Conservation (phyloP, 495 filamentous ascomycete genomes). For the Hypoxylon crocopeplum region DNA sequence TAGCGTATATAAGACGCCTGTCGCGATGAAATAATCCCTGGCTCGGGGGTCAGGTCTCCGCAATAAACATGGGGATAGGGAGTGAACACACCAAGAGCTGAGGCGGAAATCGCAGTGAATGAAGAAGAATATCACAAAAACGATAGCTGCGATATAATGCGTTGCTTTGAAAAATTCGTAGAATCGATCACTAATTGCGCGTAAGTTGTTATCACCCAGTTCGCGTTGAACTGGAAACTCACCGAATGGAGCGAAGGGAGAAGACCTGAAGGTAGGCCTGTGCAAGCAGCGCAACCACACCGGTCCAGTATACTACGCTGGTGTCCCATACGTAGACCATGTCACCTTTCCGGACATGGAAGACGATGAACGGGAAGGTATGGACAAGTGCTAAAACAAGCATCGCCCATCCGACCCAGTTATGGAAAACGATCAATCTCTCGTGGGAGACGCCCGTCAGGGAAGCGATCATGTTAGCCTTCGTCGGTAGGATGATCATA, state of each 20-base stretch:
- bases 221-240: slow-evolving; percentile 8
- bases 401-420: slow-evolving; percentile 61
- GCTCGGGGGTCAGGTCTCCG: neutral
- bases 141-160: slow-evolving; percentile 58
- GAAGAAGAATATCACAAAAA: slow-evolving; percentile 65
- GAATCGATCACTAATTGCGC: slow-evolving; percentile 52
- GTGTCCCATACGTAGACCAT: slow-evolving; percentile 56
- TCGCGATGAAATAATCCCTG: slow-evolving; percentile 68
- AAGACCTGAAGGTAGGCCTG: slow-evolving; percentile 63
- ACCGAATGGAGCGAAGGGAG: slow-evolving; percentile 59
- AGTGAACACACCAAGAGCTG: slow-evolving; percentile 55
- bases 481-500: slow-evolving; percentile 48
- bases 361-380: slow-evolving; percentile 65
- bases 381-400: slow-evolving; percentile 61
- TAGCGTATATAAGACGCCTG: slow-evolving; percentile 55
- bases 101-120: slow-evolving; percentile 64
- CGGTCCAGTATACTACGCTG: slow-evolving; percentile 60
- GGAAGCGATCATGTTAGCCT: slow-evolving; percentile 55
- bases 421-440: slow-evolving; percentile 61
- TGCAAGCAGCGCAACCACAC: slow-evolving; percentile 59
- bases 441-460: slow-evolving; percentile 64
- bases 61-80: slow-evolving; percentile 2
- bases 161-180: slow-evolving; percentile 68
- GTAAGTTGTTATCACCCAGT: neutral
- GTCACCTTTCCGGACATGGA: slow-evolving; percentile 55